These are phyloP conservation scores for Tulasnella sp. DNA, from an alignment of 768 basidiomycete species.

Conservation along the genomic window DNA sequence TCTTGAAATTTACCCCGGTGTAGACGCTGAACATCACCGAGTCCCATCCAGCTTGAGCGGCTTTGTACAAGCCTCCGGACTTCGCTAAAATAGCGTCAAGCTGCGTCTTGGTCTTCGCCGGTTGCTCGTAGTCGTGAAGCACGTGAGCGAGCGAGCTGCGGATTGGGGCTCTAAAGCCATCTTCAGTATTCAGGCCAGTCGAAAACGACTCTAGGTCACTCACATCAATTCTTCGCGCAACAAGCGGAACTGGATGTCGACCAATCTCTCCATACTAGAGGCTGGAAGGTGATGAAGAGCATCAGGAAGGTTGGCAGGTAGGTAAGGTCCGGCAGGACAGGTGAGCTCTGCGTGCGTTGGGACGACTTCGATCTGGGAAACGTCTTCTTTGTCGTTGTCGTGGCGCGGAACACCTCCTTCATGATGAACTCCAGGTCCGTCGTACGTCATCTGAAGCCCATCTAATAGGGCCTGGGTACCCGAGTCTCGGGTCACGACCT, in stretches of 20 bases:
- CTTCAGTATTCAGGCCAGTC: not conserved
- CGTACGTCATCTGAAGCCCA: slow-evolving; percentile 45
- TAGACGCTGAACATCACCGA: slow-evolving; percentile 34
- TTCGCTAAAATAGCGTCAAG: slow-evolving; percentile 27
- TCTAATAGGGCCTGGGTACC: slow-evolving; percentile 42
- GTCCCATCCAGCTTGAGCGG: slow-evolving; percentile 18
- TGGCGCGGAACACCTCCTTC: slow-evolving; percentile 52
- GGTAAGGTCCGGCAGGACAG: slow-evolving; percentile 48
- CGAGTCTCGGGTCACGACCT: slow-evolving; percentile 32
- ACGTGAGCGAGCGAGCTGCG: slow-evolving; percentile 52
- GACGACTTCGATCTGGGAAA: slow-evolving; percentile 58
- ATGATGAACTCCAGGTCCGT: slow-evolving; percentile 54
- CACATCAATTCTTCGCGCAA: slow-evolving; percentile 69
- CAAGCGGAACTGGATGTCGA: slow-evolving; percentile 73
- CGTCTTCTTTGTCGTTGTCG: slow-evolving; percentile 61
- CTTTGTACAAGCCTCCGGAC: slow-evolving; percentile 35
- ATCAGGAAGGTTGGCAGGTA: slow-evolving; percentile 57
- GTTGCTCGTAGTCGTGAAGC: slow-evolving; percentile 43
- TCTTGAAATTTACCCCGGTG: slow-evolving; percentile 30
- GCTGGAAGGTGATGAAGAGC: slow-evolving; percentile 61
- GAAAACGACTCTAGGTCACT: slow-evolving; percentile 18
- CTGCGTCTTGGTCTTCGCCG: slow-evolving; percentile 16
- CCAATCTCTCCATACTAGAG: slow-evolving; percentile 58
- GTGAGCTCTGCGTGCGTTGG: slow-evolving; percentile 67
- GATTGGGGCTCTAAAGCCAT: slow-evolving; percentile 48